Base-by-base conservation (phyloP, 306 rosid genomes). In the Chamaecrista fasciculata region DNA sequence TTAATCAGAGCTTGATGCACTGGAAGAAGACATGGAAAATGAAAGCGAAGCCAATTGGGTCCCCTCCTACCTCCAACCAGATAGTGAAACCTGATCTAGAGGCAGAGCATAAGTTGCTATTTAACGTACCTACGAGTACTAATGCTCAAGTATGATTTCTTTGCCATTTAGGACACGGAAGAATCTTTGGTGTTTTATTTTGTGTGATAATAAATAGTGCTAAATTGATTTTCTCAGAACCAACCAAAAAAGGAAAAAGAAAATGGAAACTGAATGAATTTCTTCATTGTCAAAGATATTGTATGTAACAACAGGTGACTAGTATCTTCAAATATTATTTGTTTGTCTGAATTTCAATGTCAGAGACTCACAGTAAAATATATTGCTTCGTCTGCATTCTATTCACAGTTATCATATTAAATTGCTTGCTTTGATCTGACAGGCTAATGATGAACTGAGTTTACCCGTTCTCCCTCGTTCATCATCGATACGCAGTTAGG, bases 31-130 rank as follows among this genome's bases (percentile, higher is more conserved):
- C 84, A 88, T 93, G 97, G 94, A 89, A 76, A 71, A 76, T 67
- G 98, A 94, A 79, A 74, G 86, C 21, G 95, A 88, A 76, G 73
- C 87, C 61, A 86, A 87, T 55, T 92, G 96, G 24, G 91, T 91
- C 53, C 97, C 96, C 34, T 94, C 96, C 20, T 94, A 91, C 79
- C 99, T 94, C 64, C 99, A 88, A 72, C 96, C 96, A 28, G 97
- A 90, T 67, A 83, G 77, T 71, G 95, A 88, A 88, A 79, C 29
- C 97, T 20, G 87, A 87, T 74, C 84, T 85, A 50, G 97, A 94
- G 2, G 70, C 89, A 19, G 96, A 91, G 75, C 88, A 91, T 57
- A 91, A 80, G 84, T 72, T 91, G 78, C 96, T 92, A n/a, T n/a
- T n/a, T n/a, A n/a, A n/a, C n/a, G n/a, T n/a, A n/a, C n/a, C n/a